phyloP scores from a whole-genome alignment of 306 rosid species.

The Hippophae gyantsensis region DNA sequence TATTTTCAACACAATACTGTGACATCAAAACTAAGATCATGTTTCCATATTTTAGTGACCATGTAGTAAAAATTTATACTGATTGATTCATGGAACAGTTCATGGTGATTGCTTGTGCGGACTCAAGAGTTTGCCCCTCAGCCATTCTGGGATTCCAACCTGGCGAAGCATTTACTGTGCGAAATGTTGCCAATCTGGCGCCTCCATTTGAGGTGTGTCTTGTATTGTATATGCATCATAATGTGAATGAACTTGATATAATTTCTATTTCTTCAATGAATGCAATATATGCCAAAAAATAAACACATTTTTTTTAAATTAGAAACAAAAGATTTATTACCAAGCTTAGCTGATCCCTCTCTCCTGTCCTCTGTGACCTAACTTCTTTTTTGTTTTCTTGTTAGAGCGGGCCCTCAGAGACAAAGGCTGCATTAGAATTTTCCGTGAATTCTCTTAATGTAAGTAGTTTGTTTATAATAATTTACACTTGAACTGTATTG shows the following conservation, averaged over 20 bases:
- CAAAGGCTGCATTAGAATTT: constrained; percentile 90
- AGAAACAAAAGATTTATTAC: too few relatives aligned
- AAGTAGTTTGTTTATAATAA: constrained; percentile 18
- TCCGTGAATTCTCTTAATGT: constrained; percentile 71
- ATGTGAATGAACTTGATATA: not conserved
- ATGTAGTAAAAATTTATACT: constrained; percentile 19
- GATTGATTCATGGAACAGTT: constrained; percentile 60
- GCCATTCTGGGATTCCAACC: constrained; percentile 83
- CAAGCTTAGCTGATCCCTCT: too few relatives aligned
- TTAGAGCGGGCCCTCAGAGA: constrained; percentile 85
- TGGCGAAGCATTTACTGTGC: constrained; percentile 80
- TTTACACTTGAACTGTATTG: not conserved
- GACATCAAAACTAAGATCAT: not conserved
- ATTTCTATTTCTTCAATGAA: not conserved
- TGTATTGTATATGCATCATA: constrained; percentile 8
- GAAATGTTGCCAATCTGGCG: constrained; percentile 89
- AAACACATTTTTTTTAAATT: too few relatives aligned
- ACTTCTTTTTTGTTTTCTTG: constrained; percentile 13
- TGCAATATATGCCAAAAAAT: too few relatives aligned
- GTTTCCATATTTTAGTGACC: not conserved
- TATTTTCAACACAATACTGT: not conserved
- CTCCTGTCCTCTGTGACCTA: not conserved
- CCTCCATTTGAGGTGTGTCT: constrained; percentile 67
- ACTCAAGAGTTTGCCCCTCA: constrained; percentile 94
- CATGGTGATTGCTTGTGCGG: constrained; percentile 97